Percentiles rank a stretch among this genome's conserved stretches.
These are phyloP conservation scores for Pythium periplocum DNA, from an alignment of 352 stramenopile genomes.

Conservation along the genomic window DNA sequence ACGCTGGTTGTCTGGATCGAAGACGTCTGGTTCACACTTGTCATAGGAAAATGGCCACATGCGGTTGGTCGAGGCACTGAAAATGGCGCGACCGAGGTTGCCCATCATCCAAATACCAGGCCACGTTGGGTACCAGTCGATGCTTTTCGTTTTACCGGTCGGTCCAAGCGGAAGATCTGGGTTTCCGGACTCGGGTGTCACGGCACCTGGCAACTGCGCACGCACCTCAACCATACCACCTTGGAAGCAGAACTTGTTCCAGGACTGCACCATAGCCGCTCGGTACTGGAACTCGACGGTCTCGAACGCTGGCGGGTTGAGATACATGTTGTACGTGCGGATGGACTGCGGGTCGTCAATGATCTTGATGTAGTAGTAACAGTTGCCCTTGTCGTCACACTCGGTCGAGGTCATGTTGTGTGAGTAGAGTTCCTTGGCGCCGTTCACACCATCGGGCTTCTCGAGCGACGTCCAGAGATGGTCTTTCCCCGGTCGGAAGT, in stretches of 20 bases:
- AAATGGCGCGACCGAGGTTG: no score
- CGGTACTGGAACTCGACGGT: slow-evolving; percentile 32
- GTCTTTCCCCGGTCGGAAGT: slow-evolving; percentile 79
- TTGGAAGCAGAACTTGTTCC: slow-evolving; percentile 95
- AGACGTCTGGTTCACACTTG: slow-evolving; percentile 61
- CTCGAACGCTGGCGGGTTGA: slow-evolving; percentile 36
- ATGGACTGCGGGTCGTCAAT: slow-evolving; percentile 35
- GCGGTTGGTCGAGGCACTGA: slow-evolving; percentile 14
- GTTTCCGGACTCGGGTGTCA: slow-evolving; percentile 36
- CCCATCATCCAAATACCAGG: no score
- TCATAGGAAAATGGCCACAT: slow-evolving; percentile 91
- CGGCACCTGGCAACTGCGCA: slow-evolving; percentile 84
- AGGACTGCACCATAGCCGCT: slow-evolving; percentile 86
- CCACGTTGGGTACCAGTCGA: slow-evolving; percentile 18
- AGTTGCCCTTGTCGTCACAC: slow-evolving; percentile 38
- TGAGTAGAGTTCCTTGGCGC: slow-evolving; percentile 89
- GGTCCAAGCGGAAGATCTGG: slow-evolving; percentile 22
- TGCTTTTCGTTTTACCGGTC: slow-evolving; percentile 25
- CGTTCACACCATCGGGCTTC: slow-evolving; percentile 13
- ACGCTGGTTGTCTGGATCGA: slow-evolving; percentile 73
- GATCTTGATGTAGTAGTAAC: slow-evolving; percentile 53
- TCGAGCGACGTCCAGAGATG: slow-evolving; percentile 66
- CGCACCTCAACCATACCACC: slow-evolving; percentile 87
- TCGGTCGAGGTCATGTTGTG: slow-evolving; percentile 62
- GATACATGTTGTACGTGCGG: slow-evolving; percentile 45